These are phyloP conservation scores for Crithidia mellificae DNA, from an alignment of 208 protist genomes.

Conservation along the genomic window DNA sequence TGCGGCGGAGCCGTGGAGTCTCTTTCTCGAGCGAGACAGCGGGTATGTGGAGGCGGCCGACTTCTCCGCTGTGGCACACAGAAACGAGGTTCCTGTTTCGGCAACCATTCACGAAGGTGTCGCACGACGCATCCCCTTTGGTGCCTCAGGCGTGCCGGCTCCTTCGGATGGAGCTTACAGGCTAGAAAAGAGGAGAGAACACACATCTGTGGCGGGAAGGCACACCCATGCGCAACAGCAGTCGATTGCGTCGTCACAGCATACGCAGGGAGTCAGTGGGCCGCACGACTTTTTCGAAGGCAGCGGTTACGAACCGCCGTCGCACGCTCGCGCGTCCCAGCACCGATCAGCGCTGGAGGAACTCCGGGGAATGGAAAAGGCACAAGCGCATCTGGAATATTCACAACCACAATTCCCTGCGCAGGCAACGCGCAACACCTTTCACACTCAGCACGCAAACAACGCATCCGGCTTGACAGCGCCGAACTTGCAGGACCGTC, in stretches of 20 bases:
- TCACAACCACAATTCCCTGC: background rate
- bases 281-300: conserved; percentile 1
- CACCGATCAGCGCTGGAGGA: background rate
- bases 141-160: background rate
- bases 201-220: too few species aligned
- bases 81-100: too few species aligned
- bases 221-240: too few species aligned
- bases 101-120: conserved; percentile 1
- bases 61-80: background rate
- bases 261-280: background rate
- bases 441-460: background rate
- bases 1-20: conserved; percentile 17
- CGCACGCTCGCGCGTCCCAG: background rate
- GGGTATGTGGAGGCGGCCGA: background rate
- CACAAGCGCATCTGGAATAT: background rate
- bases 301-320: background rate
- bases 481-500: background rate
- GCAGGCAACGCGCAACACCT: background rate
- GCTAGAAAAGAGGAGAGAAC: too few species aligned
- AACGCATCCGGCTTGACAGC: background rate
- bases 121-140: conserved; percentile 25
- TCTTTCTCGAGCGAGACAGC: conserved; percentile 14
- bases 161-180: too few species aligned
- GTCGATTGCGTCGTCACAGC: background rate
- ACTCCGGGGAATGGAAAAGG: background rate